Conservation (phyloP, 805 yeast species). For the Nakazawaea ernobii region DNA sequence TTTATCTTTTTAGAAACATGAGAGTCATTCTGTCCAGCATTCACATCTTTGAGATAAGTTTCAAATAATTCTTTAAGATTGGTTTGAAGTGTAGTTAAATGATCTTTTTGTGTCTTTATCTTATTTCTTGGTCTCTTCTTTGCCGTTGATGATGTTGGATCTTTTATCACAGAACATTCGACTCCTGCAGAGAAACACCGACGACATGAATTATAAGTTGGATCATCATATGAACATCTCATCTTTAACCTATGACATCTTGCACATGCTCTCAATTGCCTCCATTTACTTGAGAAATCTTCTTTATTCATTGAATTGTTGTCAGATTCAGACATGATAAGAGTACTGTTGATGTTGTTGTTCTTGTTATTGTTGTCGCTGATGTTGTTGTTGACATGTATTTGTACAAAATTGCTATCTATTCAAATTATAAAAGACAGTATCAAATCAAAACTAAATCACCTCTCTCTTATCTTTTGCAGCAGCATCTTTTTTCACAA, state of each 20-base stretch:
- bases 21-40: not conserved
- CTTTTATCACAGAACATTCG: slow-evolving; percentile 43
- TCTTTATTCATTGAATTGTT: not conserved
- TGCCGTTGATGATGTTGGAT: slow-evolving; percentile 42
- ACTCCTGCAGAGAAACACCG: slow-evolving; percentile 39
- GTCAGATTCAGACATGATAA: not conserved
- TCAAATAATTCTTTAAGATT: slow-evolving; percentile 20
- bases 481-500: not conserved
- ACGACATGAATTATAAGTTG: slow-evolving; percentile 35
- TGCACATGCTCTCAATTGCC: slow-evolving; percentile 48
- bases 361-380: too few relatives aligned
- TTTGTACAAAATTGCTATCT: not conserved
- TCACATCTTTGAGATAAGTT: not conserved
- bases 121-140: slow-evolving; percentile 28
- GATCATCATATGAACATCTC: slow-evolving; percentile 47
- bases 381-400: not conserved
- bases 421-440: too few relatives aligned
- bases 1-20: not conserved
- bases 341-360: not conserved
- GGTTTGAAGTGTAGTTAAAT: slow-evolving; percentile 21
- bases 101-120: slow-evolving; percentile 19
- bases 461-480: not conserved
- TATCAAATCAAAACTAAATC: not conserved
- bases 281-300: slow-evolving; percentile 38
- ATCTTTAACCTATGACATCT: slow-evolving; percentile 48